phyloP scores from a whole-genome alignment of 2,329 filamentous ascomycete species.

The Botrytis pseudocinerea region DNA sequence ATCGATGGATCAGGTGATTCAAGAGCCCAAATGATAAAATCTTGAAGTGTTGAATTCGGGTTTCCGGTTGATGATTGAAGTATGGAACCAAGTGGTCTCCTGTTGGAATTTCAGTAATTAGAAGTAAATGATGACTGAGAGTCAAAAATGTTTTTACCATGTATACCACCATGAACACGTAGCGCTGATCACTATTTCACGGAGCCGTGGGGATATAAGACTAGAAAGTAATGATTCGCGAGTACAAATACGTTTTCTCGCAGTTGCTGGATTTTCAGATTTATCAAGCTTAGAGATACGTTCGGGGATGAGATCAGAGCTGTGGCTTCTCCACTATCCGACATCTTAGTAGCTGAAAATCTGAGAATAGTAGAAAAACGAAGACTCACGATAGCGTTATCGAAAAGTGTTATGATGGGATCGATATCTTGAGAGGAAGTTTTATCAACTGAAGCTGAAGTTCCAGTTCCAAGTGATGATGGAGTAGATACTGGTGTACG shows the following conservation, averaged over 20 bases:
- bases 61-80: neutral
- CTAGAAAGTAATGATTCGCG: neutral
- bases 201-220: neutral
- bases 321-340: neutral
- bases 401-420: neutral
- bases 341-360: neutral
- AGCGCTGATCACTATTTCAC: neutral
- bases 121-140: neutral
- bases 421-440: neutral
- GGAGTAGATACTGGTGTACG: neutral
- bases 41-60: neutral
- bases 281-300: too few relatives aligned
- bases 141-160: neutral
- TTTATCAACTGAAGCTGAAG: neutral
- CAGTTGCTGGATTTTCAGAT: neutral
- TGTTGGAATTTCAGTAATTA: neutral
- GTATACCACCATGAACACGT: neutral
- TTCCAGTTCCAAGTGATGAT: neutral
- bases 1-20: neutral
- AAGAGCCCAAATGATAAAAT: neutral
- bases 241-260: neutral
- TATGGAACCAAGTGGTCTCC: neutral
- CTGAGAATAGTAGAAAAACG: too few relatives aligned
- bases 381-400: neutral
- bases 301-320: neutral